Conservation (phyloP, 371 early-diverging fungal genomes). For the Zychaea mexicana region DNA sequence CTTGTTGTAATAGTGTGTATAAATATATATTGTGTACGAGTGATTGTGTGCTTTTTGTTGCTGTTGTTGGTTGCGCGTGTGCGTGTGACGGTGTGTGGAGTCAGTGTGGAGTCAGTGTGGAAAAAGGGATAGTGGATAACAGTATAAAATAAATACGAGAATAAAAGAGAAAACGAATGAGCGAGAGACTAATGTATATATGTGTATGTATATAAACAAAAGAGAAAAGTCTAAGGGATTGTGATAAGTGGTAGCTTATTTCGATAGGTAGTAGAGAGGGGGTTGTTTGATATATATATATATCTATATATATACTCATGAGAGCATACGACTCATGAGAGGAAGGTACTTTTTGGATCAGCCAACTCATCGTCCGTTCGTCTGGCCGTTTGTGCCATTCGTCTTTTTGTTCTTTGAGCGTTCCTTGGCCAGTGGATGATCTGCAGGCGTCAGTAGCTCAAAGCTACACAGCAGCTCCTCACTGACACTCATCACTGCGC, state of each 20-base stretch:
- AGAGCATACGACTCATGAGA: not conserved
- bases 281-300: not conserved
- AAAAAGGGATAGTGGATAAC: too few relatives aligned
- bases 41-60: too few relatives aligned
- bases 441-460: constrained; percentile 56
- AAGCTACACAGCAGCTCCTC: constrained; percentile 92
- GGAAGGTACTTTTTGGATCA: too few relatives aligned
- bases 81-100: too few relatives aligned
- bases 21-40: not conserved
- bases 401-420: constrained; percentile 20
- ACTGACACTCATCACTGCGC: constrained; percentile 96
- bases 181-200: too few relatives aligned
- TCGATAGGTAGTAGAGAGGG: too few relatives aligned
- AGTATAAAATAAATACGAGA: not conserved
- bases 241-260: too few relatives aligned
- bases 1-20: too few relatives aligned
- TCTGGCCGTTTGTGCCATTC: not conserved
- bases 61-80: too few relatives aligned
- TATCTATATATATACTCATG: not conserved
- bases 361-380: constrained; percentile 5
- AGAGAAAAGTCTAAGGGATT: too few relatives aligned
- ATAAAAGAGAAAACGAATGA: not conserved
- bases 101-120: too few relatives aligned
- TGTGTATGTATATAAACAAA: too few relatives aligned
- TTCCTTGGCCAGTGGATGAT: constrained; percentile 43